phyloP scores from a whole-genome alignment of 2,329 filamentous ascomycete species.

The Monilinia aucupariae region DNA sequence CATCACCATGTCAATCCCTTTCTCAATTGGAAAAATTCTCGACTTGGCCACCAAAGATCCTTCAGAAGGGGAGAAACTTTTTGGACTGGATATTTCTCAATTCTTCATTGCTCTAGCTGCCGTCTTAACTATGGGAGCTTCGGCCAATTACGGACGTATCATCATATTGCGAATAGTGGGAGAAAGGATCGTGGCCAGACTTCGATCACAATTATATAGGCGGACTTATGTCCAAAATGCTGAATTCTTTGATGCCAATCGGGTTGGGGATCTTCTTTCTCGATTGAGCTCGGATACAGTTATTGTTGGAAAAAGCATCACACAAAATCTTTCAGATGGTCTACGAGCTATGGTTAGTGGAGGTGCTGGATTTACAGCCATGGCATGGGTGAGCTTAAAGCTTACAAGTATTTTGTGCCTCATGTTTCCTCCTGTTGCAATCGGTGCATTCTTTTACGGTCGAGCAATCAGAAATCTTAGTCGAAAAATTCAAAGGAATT shows the following conservation, averaged over 20 bases:
- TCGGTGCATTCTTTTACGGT: slow-evolving; percentile 89
- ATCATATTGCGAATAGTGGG: slow-evolving; percentile 90
- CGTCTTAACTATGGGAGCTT: slow-evolving; percentile 76
- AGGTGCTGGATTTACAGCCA: slow-evolving; percentile 80
- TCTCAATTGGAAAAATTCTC: slow-evolving; percentile 92
- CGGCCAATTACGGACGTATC: slow-evolving; percentile 89
- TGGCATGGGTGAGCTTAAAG: slow-evolving; percentile 93
- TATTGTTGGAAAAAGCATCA: slow-evolving; percentile 97
- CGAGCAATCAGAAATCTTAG: slow-evolving; percentile 83
- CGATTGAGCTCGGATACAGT: slow-evolving; percentile 93
- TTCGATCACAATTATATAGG: slow-evolving; percentile 84
- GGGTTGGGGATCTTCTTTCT: slow-evolving; percentile 93
- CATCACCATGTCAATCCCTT: slow-evolving; percentile 94
- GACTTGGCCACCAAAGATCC: slow-evolving; percentile 78
- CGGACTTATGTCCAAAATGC: slow-evolving; percentile 95
- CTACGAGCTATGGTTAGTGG: slow-evolving; percentile 85
- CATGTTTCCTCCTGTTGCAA: slow-evolving; percentile 84
- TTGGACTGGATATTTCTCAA: slow-evolving; percentile 77
- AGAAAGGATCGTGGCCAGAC: slow-evolving; percentile 84
- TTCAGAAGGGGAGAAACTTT: slow-evolving; percentile 62
- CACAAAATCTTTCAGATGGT: slow-evolving; percentile 96
- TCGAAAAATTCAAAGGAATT: slow-evolving; percentile 85
- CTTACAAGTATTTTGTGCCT: slow-evolving; percentile 80
- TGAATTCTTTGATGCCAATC: slow-evolving; percentile 97
- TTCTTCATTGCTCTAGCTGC: slow-evolving; percentile 79